Evolutionary conservation across 257 asterid species (phyloP).

Genomic region (Plantago ovata): DNA sequence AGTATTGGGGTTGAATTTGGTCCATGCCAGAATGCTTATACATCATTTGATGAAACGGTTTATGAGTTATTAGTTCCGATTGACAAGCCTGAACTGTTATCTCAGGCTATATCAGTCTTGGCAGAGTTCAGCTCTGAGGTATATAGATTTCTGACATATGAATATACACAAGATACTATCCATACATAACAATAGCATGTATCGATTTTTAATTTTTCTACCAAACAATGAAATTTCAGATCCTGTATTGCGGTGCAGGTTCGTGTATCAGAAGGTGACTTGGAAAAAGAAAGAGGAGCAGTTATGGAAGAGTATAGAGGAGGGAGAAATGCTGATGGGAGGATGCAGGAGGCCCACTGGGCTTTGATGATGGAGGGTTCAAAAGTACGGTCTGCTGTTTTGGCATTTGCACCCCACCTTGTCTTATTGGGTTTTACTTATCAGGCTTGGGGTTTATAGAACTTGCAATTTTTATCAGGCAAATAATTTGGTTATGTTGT

Average conservation of each 20-base stretch:
- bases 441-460: too few relatives aligned
- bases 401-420: neutral
- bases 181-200: neutral
- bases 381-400: conserved; percentile 32
- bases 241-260: conserved; percentile 49
- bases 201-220: conserved; percentile 5
- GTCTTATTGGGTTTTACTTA: too few relatives aligned
- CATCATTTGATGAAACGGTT: conserved; percentile 90
- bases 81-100: conserved; percentile 85
- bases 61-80: conserved; percentile 90
- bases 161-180: too few relatives aligned
- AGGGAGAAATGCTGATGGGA: conserved; percentile 80
- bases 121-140: conserved; percentile 98
- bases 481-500: conserved; percentile 18
- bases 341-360: conserved; percentile 99
- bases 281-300: conserved; percentile 98
- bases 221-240: conserved; percentile 9
- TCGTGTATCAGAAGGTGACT: conserved; percentile 69
- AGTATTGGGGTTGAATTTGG: conserved; percentile 96
- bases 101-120: conserved; percentile 82
- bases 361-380: conserved; percentile 97
- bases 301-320: conserved; percentile 90
- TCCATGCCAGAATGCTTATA: conserved; percentile 91
- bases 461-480: too few relatives aligned
- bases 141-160: conserved; percentile 21